Evolutionary conservation across 768 basidiomycete genomes (phyloP).

Genomic region (Boletus speciosus): DNA sequence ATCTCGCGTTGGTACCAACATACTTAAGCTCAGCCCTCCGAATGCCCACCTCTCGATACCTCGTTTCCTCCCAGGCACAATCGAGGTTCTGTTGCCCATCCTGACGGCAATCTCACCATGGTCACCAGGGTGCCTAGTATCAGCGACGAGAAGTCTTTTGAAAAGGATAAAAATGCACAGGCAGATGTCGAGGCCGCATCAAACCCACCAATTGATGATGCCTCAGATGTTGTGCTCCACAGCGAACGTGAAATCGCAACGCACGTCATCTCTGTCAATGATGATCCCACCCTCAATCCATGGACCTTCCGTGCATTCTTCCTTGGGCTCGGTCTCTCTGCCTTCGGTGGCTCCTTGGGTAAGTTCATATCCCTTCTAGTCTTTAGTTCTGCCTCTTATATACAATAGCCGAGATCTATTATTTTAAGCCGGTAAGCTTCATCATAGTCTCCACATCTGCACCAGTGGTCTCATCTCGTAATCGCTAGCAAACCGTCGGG

Average conservation of each 20-base stretch:
- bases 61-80: constrained; percentile 5
- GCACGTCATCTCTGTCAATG: constrained; percentile 41
- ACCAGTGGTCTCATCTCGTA: background rate
- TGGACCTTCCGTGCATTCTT: constrained; percentile 46
- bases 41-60: background rate
- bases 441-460: background rate
- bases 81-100: background rate
- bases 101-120: background rate
- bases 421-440: constrained; percentile 50
- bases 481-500: constrained; percentile 44
- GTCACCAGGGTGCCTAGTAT: background rate
- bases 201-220: constrained; percentile 1
- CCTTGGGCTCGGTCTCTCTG: constrained; percentile 51
- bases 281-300: constrained; percentile 26
- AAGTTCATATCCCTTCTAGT: constrained; percentile 1
- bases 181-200: constrained; percentile 32
- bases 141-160: constrained; percentile 10
- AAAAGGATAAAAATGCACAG: constrained; percentile 16
- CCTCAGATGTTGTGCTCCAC: constrained; percentile 27
- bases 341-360: constrained; percentile 51
- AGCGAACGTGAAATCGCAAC: constrained; percentile 47
- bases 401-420: constrained; percentile 51
- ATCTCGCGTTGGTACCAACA: background rate
- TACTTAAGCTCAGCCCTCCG: constrained; percentile 1
- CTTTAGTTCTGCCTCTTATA: background rate